Evolutionary conservation across 2,329 filamentous ascomycete species (phyloP), one percentile per base, ranked within the genome.

Genomic region (Curvularia hawaiiensis): DNA sequence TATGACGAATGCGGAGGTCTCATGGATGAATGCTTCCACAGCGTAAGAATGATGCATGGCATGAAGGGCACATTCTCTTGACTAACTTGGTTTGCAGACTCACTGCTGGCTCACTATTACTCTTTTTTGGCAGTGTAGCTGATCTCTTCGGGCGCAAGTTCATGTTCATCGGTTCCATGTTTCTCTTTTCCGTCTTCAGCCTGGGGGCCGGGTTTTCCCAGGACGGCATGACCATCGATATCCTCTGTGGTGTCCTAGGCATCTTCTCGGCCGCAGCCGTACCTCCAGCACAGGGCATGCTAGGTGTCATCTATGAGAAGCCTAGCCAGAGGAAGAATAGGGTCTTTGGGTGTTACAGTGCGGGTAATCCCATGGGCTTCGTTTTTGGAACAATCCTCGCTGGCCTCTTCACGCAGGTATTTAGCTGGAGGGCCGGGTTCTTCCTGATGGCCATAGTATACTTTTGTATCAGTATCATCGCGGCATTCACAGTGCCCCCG

Each of bases 1-100:
- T 45, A 90, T 90, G 87, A 84, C 82, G 3, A 85, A 84, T 46
- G 84, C 86, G 1, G 81, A 90, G 66, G 84, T 90, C 24, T 88
- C 87, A 0, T 90, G 88, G 87, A 86, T 90, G 59, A 82, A 80
- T 46, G 86, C 86, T 8, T 82, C 86, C n/a, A 80, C 84, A 39
- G 84, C 84, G 77, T 84, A 75, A 46, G 80, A 43, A 24, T 16
- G n/a, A 33, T 38, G 35, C 33, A 10, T 16, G 24, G 44, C 31
- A 20, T 22, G 6, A 14, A 31, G 11, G 12, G 30, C 18, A 28
- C 43, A 41, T 7, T 52, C 10, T 9, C 12, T 14, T 18, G 18
- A n/a, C 33, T 52, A 18, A 59, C 26, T 18, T 12, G 4, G 20
- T 7, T 12, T 16, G 33, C 39, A 84, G 83, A 14, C 79, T 90